Percentiles rank a stretch among this genome's conserved stretches.
These are phyloP conservation scores for Metschnikowia peoriensis DNA, from an alignment of 805 yeast genomes.

Conservation along the genomic window DNA sequence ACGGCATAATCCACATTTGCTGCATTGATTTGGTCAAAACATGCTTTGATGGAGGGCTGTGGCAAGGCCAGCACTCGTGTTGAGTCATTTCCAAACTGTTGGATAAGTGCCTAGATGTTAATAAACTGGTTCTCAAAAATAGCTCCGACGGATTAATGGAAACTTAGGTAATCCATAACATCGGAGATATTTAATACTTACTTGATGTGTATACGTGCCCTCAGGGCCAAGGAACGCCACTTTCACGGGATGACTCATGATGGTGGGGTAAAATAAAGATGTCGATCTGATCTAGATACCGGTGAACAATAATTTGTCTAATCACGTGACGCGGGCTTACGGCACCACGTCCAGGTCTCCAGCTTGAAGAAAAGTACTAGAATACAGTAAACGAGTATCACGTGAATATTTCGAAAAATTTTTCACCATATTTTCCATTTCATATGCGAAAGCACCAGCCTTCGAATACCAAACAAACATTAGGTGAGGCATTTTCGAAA, in stretches of 20 bases:
- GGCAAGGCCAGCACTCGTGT: conserved; percentile 28
- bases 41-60: conserved; percentile 51
- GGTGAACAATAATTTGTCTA: not conserved
- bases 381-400: not conserved
- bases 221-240: conserved; percentile 84
- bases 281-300: not conserved
- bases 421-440: not conserved
- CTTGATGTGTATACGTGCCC: conserved; percentile 94
- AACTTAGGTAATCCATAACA: too few relatives aligned
- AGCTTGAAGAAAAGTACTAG: too few relatives aligned
- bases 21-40: conserved; percentile 54
- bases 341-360: too few relatives aligned
- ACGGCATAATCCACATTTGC: conserved; percentile 62
- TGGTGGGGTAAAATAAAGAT: not conserved
- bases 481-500: not conserved
- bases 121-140: not conserved
- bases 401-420: not conserved
- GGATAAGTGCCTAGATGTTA: conserved; percentile 40
- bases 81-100: conserved; percentile 46
- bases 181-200: conserved; percentile 22
- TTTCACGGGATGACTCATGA: conserved; percentile 21
- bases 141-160: too few relatives aligned
- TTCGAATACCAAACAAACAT: conserved; percentile 5
- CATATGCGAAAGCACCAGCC: conserved; percentile 8
- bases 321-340: not conserved